phyloP scores from a whole-genome alignment of 768 basidiomycete species.

The Tylopilus plumbeoviolaceoides region DNA sequence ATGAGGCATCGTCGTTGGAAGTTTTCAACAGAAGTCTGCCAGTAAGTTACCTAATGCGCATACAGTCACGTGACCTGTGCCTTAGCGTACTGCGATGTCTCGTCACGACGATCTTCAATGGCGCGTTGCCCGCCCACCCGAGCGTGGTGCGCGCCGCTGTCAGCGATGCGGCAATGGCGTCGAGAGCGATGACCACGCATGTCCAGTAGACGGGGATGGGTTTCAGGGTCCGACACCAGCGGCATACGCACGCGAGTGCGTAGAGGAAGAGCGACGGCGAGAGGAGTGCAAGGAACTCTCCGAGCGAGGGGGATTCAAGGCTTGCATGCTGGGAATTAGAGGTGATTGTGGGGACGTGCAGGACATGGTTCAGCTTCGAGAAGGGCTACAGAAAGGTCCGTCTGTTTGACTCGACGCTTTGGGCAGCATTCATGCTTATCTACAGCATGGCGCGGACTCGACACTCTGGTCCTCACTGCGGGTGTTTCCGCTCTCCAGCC shows the following conservation, averaged over 20 bases:
- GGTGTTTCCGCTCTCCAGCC: constrained; percentile 83
- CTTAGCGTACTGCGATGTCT: not conserved
- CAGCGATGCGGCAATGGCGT: not conserved
- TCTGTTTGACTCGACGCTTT: not conserved
- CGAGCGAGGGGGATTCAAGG: constrained; percentile 15
- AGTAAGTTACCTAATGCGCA: too few relatives aligned
- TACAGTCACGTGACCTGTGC: too few relatives aligned
- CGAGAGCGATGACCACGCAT: constrained; percentile 3
- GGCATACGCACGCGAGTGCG: constrained; percentile 5
- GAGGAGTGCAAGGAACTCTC: constrained; percentile 47
- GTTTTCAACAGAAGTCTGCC: too few relatives aligned
- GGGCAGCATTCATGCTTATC: not conserved
- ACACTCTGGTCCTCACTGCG: constrained; percentile 78
- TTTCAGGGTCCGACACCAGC: constrained; percentile 4
- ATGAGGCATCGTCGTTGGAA: too few relatives aligned
- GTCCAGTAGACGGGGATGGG: constrained; percentile 8
- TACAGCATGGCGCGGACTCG: constrained; percentile 76
- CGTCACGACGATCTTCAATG: constrained; percentile 7
- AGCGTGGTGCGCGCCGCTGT: not conserved
- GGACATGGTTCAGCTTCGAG: constrained; percentile 62
- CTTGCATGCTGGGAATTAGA: constrained; percentile 43
- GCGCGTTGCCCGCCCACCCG: constrained; percentile 1
- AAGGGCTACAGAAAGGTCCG: constrained; percentile 49
- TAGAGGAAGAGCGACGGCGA: constrained; percentile 11
- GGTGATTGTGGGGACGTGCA: constrained; percentile 65